These are phyloP conservation scores for Hanseniaspora pseudoguilliermondii DNA, from an alignment of 805 yeast genomes.

Conservation along the genomic window DNA sequence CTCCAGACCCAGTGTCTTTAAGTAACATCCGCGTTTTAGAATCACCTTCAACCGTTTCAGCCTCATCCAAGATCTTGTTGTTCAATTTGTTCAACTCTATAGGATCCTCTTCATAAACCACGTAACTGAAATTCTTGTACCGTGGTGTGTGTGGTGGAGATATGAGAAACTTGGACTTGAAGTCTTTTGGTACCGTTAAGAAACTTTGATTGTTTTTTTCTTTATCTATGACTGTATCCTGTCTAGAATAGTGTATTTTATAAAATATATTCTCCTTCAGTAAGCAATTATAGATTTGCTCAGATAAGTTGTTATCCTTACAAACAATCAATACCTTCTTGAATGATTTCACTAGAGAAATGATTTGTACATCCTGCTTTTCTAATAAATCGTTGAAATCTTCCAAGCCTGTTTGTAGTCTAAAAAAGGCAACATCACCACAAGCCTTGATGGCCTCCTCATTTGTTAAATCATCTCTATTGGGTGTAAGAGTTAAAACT, in stretches of 20 bases:
- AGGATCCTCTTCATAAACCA: conserved; percentile 3
- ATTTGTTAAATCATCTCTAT: neutral
- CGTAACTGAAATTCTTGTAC: neutral
- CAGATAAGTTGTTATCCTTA: neutral
- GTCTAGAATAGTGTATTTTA: neutral
- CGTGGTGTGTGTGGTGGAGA: conserved; percentile 10
- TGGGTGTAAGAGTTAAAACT: neutral
- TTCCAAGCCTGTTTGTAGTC: neutral
- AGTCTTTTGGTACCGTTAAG: conserved; percentile 3
- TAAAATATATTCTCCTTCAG: neutral
- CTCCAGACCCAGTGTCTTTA: neutral
- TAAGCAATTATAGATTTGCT: neutral
- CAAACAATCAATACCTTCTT: conserved; percentile 3
- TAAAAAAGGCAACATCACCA: conserved; percentile 4
- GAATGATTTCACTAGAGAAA: conserved; percentile 1
- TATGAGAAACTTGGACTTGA: neutral
- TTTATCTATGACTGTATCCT: neutral
- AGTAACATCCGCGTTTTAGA: neutral
- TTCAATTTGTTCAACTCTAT: neutral
- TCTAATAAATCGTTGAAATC: neutral
- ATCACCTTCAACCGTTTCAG: neutral
- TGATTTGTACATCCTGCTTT: neutral
- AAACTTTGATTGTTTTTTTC: neutral
- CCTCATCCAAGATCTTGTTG: neutral
- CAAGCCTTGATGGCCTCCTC: neutral